Evolutionary conservation across 176 grass and related monocot genomes (phyloP), one percentile per base, ranked within the genome.

Genomic region (Coix lacrymajobi): DNA sequence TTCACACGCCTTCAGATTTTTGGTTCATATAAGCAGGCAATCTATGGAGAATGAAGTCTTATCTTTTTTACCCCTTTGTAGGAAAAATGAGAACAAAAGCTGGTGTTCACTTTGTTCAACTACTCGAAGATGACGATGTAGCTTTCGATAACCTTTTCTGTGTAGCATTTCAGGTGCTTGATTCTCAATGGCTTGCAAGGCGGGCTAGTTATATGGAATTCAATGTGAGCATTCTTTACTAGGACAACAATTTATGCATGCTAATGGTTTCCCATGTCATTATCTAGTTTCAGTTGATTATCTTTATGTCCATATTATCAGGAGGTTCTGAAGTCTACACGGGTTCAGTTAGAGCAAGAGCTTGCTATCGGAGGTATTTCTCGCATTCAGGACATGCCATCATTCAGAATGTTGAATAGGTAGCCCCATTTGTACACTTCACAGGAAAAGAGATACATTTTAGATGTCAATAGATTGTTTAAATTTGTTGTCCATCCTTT

Each of bases 121-220:
- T 93, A 78, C 87, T 96, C 74, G 74, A 73, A 91, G 84, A 86
- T 28, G 93, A 94, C 30, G 81, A 94, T 56, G 86, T 84, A 44
- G 89, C 87, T 62, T 99, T 99, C 25, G 93, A 96, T 83, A 83
- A 90, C 81, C 91, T 99, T 83, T 99, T 92, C 64, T 99, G 87
- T 65, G 40, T 96, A 57, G 92, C 89, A 25, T 95, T 93, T 81
- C 73, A 84, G 81, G 81, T 96, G 85, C 85, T 98, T 48, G 96
- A 98, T 79, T 71, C 83, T 28, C 83, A 93, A 13, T 99, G 93
- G 96, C 87, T 99, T 9, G 63, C 83, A 31, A 93, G 85, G 74
- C 52, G 49, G 85, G 93, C 93, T 67, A 92, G 76, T 60, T 99
- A 96, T 67, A 99, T 99, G 91, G 89, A 99, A 80, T 99, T 96